These are phyloP conservation scores for Physcomitrium patens DNA, from an alignment of 225 moss, liverwort and hornwort genomes.

Conservation along the genomic window DNA sequence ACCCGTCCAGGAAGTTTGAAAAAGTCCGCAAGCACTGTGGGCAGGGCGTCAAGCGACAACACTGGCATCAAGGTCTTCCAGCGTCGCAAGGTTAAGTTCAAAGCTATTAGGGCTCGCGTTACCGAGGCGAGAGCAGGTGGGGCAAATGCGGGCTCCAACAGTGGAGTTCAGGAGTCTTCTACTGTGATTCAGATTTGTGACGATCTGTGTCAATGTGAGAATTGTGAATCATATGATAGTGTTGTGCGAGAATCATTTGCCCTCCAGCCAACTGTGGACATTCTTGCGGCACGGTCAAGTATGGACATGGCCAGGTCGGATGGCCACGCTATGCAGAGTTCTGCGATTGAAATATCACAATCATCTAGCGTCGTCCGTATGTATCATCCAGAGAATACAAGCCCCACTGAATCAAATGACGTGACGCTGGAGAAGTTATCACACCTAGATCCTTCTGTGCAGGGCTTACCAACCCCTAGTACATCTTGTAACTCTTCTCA, in stretches of 20 bases:
- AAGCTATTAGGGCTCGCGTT: constrained; percentile 23
- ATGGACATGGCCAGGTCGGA: neutral
- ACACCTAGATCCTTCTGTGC: constrained; percentile 8
- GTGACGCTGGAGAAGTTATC: neutral
- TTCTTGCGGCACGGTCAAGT: neutral
- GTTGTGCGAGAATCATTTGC: neutral
- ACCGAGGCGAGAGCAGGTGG: neutral
- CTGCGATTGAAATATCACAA: neutral
- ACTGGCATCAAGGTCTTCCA: constrained; percentile 38
- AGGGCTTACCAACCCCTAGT: constrained; percentile 23
- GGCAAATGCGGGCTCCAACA: neutral
- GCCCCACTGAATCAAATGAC: neutral
- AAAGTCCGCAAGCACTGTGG: constrained; percentile 15
- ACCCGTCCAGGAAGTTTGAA: constrained; percentile 39
- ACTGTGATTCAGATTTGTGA: constrained; percentile 26
- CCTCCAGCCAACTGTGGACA: neutral
- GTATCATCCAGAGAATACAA: neutral
- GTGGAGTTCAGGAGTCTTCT: neutral
- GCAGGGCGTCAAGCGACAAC: constrained; percentile 27
- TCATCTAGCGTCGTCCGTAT: neutral
- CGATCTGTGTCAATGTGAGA: constrained; percentile 29
- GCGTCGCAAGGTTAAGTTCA: constrained; percentile 46
- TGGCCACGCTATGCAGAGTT: neutral
- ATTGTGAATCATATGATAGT: neutral
- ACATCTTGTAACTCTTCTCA: constrained; percentile 11